Base-by-base conservation (phyloP, 2,329 filamentous ascomycete genomes). In the Onygenales sp. region DNA sequence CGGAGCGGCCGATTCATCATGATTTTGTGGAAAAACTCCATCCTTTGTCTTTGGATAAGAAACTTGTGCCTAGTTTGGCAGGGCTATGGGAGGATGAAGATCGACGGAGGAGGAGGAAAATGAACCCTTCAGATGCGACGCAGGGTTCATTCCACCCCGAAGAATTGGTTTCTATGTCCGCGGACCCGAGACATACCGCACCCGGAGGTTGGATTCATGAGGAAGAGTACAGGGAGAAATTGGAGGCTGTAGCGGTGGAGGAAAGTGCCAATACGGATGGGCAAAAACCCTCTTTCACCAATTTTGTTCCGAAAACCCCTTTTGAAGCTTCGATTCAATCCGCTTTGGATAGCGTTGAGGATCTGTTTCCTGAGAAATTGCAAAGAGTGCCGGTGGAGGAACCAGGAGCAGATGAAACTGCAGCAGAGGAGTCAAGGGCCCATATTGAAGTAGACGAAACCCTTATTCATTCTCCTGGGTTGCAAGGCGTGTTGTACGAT, bases 141-240 rank as follows among this genome's bases (percentile, higher is more conserved):
- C 88, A 82, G 61, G 92, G 81, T 56, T 87, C 89, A 0, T 95
- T 95, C 58, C 83, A 87, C 2, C 76, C 83, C 0, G 91, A 95
- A 59, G 89, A 83, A 4, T 72, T 97, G 54, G 80, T 94, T 3
- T 88, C 89, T 2, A 94, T 97, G 84, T 95, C 90, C 40, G 89
- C 89, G 5, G 87, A 93, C 67, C 76, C 83, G 34, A 80, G 90
- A 51, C 79, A 87, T 55, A 81, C 82, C 2, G 79, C 84, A 40
- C 77, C 82, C n/a, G 82, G 83, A n/a, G 85, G 83, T 0, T 98
- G 93, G 92, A 86, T 96, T 52, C 91, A 96, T 60, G 92, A 97
- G 66, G 84, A 88, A 46, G 91, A 95, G 63, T 92, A 86, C 63
- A 76, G 82, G 34, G 74, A 83, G 43, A 77, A 86, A 60, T 74